Conservation (phyloP, 495 filamentous ascomycete species). For the Lasiosphaeriaceae sp. region DNA sequence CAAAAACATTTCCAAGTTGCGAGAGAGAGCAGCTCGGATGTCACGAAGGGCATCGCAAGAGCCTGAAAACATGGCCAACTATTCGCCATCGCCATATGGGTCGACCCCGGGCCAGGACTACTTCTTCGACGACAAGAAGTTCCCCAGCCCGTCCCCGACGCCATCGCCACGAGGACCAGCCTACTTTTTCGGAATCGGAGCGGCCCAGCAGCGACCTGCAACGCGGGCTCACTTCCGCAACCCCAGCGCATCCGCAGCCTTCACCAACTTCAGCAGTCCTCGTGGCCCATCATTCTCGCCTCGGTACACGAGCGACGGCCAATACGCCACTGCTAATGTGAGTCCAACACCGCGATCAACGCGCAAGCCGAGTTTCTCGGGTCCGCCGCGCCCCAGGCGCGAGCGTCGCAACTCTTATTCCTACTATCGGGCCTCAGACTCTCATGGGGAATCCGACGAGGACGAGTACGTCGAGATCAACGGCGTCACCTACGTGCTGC, state of each 20-base stretch:
- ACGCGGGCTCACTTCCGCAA: slow-evolving; percentile 45
- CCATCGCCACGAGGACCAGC: slow-evolving; percentile 45
- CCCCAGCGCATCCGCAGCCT: slow-evolving; percentile 14
- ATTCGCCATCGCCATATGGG: slow-evolving; percentile 45
- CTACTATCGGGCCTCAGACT: slow-evolving; percentile 49
- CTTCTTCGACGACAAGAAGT: slow-evolving; percentile 38
- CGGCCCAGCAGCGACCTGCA: slow-evolving; percentile 43
- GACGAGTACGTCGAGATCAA: slow-evolving; percentile 54
- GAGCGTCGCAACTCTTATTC: slow-evolving; percentile 50
- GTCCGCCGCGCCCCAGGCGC: slow-evolving; percentile 36
- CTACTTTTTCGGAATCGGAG: slow-evolving; percentile 41
- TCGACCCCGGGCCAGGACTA: slow-evolving; percentile 38
- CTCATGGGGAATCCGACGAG: slow-evolving; percentile 57
- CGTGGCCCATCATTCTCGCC: slow-evolving; percentile 43
- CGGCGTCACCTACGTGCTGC: slow-evolving; percentile 43
- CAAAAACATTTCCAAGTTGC: slow-evolving; percentile 6
- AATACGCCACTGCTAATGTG: slow-evolving; percentile 55
- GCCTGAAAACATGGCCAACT: slow-evolving; percentile 39
- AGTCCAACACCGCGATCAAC: slow-evolving; percentile 42
- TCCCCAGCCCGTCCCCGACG: slow-evolving; percentile 45
- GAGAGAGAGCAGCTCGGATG: slow-evolving; percentile 20
- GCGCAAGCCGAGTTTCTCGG: slow-evolving; percentile 50
- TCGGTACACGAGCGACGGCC: slow-evolving; percentile 51
- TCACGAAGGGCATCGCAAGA: slow-evolving; percentile 31
- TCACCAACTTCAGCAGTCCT: slow-evolving; percentile 27